Evolutionary conservation across 306 rosid genomes (phyloP), one percentile per base, ranked within the genome.

Genomic region (Corylus avellana): DNA sequence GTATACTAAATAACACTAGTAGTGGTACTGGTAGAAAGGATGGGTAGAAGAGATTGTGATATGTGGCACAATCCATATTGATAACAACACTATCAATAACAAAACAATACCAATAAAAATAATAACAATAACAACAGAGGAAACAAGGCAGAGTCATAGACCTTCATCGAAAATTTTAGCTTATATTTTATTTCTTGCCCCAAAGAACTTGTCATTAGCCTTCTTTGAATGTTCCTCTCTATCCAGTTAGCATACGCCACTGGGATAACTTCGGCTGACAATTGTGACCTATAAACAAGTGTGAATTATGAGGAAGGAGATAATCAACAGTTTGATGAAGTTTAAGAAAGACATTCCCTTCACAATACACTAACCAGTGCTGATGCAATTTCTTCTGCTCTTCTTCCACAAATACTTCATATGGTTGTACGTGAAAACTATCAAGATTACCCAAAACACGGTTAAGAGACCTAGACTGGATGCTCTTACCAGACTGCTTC

Each of bases 401-500:
- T 82, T 95, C 99, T 86, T 91, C 84, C 78, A 93, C 87, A 81
- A 93, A 95, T 49, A 86, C 84, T 88, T 85, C 85, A 70, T 95
- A 95, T 66, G 99, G 97, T 77, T 86, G 97, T 77, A 93, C 98
- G 66, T 88, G 85, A 79, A 90, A 86, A 78, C 86, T 77, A 71
- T 82, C 86, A 48, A 92, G 83, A 87, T 90, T 79, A 62, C 99
- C 99, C 90, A 95, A 86, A 83, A 95, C 92, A 83, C 86, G 91
- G 85, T 89, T 87, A 66, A 95, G 96, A 71, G 98, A 89, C 85
- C 87, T 88, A 56, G 93, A 88, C 69, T 87, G 93, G 78, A 91
- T 88, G 82, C 91, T 90, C 84, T 86, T 88, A 72, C 93, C 94
- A 62, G 95, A 87, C 85, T 87, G 94, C 86, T 95, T 93, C 99